Evolutionary conservation across 495 filamentous ascomycete genomes (phyloP), one percentile per base, ranked within the genome.

Genomic region (Penicillium herquei): DNA sequence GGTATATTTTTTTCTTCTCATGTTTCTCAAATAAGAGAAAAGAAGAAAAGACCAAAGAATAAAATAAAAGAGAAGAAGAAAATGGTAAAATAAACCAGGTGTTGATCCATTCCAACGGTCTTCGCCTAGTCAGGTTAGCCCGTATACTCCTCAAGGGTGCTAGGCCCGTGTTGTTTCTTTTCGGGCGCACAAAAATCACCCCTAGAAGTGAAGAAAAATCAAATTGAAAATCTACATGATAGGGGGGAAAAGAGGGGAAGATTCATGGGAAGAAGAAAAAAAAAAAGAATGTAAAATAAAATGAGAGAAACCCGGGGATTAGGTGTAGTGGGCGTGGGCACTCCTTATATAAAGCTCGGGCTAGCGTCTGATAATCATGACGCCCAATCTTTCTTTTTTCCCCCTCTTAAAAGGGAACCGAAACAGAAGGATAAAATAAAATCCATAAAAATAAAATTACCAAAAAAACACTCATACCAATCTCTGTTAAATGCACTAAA

Each of bases 341-440:
- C 62, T 69, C 59, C 66, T 72, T 72, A 69, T 73, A 73, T 67
- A 65, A 64, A 64, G 58, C 62, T 58, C 54, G 42, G 58, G 44
- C 65, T 65, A 65, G 65, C 56, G 65, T 63, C 58, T 65, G 65
- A 65, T 65, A 59, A 62, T 65, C 62, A 55, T 56, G 54, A 63
- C 54, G 58, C 58, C 58, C 65, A 67, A 65, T 62, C 56, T 56
- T 41, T 11, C 16, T 43, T 16, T 32, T 46, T 32, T 12, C 43
- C 43, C 43, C 43, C 45, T 48, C 45, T 13, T n/a, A 3, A 14
- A 14, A 10, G 45, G 21, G 21, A 26, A 26, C 21, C 21, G 21
- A 26, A 26, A 26, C 31, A 49, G 13, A 18, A 30, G 7, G 47
- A 32, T 8, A 49, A 13, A 18, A 13, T 5, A 39, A 54, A 48